Evolutionary conservation across 2,329 filamentous ascomycete species (phyloP).

Genomic region (Meredithiella fracta): DNA sequence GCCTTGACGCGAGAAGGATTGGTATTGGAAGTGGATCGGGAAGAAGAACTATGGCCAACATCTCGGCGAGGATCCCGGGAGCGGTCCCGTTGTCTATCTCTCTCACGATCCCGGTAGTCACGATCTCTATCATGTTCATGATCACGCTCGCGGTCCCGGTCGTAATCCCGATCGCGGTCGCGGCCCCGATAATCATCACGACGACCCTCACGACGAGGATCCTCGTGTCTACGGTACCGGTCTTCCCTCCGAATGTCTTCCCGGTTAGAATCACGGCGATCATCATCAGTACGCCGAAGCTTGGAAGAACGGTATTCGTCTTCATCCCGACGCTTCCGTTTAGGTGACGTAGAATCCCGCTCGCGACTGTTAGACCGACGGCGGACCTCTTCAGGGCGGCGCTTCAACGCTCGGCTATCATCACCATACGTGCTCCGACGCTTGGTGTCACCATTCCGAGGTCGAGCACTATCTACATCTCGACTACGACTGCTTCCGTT

Average conservation of each 20-base stretch:
- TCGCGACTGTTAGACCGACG: conserved; percentile 22
- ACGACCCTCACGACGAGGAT: conserved; percentile 18
- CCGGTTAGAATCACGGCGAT: conserved; percentile 20
- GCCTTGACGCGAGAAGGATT: conserved; percentile 28
- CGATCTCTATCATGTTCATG: conserved; percentile 16
- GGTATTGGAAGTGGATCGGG: conserved; percentile 18
- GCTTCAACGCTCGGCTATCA: conserved; percentile 26
- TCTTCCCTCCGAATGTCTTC: conserved; percentile 14
- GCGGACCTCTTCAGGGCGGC: conserved; percentile 30
- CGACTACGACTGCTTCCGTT: conserved; percentile 33
- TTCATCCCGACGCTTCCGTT: conserved; percentile 15
- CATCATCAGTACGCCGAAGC: conserved; percentile 26
- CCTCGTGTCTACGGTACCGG: conserved; percentile 17
- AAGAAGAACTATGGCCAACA: conserved; percentile 44
- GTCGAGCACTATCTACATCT: conserved; percentile 27
- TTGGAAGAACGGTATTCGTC: conserved; percentile 25
- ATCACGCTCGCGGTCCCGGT: conserved; percentile 17
- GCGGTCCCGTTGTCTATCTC: conserved; percentile 16
- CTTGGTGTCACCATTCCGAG: conserved; percentile 34
- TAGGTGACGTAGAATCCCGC: conserved; percentile 18
- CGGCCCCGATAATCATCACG: conserved; percentile 22
- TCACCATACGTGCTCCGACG: conserved; percentile 39
- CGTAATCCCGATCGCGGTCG: conserved; percentile 17
- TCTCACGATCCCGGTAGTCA: conserved; percentile 12
- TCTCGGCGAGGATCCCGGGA: conserved; percentile 24